Evolutionary conservation across 176 grass and related monocot species (phyloP).

Genomic region (Poa annua): DNA sequence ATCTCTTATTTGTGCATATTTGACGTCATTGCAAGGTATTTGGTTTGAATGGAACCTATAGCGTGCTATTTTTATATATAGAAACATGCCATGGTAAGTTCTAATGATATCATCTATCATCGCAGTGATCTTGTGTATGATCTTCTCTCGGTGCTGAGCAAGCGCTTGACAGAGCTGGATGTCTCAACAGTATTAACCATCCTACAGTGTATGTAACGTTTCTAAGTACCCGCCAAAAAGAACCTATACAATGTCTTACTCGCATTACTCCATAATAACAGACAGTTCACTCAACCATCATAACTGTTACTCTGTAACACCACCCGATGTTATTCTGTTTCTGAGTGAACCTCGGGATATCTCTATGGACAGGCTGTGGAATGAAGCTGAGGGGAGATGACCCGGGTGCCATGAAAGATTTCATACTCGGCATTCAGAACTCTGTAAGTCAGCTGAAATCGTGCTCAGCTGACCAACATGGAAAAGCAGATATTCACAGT

Average conservation of each 20-base stretch:
- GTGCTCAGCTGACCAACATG: conserved; percentile 49
- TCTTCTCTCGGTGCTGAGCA: conserved; percentile 72
- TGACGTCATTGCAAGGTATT: conserved; percentile 80
- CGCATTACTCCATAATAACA: too few relatives aligned
- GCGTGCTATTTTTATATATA: conserved; percentile 23
- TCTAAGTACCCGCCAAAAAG: neutral
- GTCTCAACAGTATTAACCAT: conserved; percentile 77
- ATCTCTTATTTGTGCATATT: conserved; percentile 83
- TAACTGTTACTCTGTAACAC: conserved; percentile 21
- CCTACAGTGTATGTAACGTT: conserved; percentile 64
- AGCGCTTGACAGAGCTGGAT: conserved; percentile 83
- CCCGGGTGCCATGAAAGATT: conserved; percentile 90
- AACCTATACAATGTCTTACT: too few relatives aligned
- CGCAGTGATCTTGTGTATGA: conserved; percentile 83
- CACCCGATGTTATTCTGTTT: conserved; percentile 15
- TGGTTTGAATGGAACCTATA: conserved; percentile 33
- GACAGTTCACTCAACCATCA: neutral
- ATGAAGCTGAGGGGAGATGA: conserved; percentile 90
- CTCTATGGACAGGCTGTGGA: conserved; percentile 70
- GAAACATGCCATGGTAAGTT: conserved; percentile 22
- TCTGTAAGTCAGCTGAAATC: conserved; percentile 69
- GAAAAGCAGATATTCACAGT: conserved; percentile 58
- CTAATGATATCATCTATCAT: conserved; percentile 34
- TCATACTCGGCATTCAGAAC: conserved; percentile 75
- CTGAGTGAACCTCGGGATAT: conserved; percentile 17